Conservation (phyloP, 495 filamentous ascomycete species). For the Stereocaulon alpinum region DNA sequence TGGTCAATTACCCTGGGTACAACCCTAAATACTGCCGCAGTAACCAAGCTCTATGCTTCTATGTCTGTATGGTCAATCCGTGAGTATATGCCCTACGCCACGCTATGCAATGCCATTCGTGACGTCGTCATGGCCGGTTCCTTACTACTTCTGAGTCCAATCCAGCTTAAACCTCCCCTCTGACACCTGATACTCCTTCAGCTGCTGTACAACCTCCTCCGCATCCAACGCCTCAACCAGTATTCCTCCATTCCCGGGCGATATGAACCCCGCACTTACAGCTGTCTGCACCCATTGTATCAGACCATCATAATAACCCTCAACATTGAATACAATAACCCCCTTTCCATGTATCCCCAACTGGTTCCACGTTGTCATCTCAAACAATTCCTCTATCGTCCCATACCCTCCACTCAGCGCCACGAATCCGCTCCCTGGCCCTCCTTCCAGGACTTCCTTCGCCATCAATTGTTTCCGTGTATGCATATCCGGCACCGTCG, state of each 20-base stretch:
- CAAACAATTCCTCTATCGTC: slow-evolving; percentile 92
- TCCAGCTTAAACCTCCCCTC: slow-evolving; percentile 66
- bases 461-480: slow-evolving; percentile 91
- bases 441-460: slow-evolving; percentile 67
- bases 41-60: too few species aligned
- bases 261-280: slow-evolving; percentile 68
- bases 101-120: slow-evolving; percentile 12
- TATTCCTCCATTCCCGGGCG: slow-evolving; percentile 55
- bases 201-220: slow-evolving; percentile 57
- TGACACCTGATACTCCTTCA: slow-evolving; percentile 66
- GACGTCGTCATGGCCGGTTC: background rate
- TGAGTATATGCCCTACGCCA: slow-evolving; percentile 7
- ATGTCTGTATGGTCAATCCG: background rate
- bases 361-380: slow-evolving; percentile 96
- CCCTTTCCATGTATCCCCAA: slow-evolving; percentile 81
- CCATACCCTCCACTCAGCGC: slow-evolving; percentile 86
- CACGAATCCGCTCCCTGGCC: slow-evolving; percentile 77
- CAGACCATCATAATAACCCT: slow-evolving; percentile 85
- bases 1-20: too few species aligned
- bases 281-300: slow-evolving; percentile 71
- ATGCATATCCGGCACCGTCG: slow-evolving; percentile 90
- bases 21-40: too few species aligned
- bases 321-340: slow-evolving; percentile 72
- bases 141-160: slow-evolving; percentile 59
- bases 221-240: slow-evolving; percentile 62